phyloP scores from a whole-genome alignment of 2,329 filamentous ascomycete genomes.

The Pyricularia sp. region DNA sequence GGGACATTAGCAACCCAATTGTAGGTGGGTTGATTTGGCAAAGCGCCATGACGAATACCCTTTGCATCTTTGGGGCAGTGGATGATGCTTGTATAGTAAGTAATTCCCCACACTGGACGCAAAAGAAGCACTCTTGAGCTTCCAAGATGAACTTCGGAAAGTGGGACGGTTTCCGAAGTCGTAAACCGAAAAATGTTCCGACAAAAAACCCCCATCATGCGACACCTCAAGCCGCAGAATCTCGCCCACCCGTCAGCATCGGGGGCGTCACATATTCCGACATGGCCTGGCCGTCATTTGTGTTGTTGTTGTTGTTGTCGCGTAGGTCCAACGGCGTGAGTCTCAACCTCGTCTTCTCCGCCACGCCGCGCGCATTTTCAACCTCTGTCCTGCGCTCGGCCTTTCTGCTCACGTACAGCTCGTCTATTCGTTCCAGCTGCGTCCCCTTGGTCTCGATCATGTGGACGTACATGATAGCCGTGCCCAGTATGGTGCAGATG shows the following conservation, averaged over 20 bases:
- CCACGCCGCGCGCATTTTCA: neutral
- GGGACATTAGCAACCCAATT: neutral
- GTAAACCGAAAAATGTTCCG: neutral
- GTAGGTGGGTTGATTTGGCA: neutral
- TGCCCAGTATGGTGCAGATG: slow-evolving; percentile 22
- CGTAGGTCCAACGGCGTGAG: neutral
- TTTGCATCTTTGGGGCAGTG: too few species aligned
- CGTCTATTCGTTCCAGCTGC: slow-evolving; percentile 26
- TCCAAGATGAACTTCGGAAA: neutral
- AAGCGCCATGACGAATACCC: neutral
- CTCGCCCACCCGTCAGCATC: neutral
- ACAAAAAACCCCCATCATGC: neutral
- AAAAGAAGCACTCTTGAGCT: neutral
- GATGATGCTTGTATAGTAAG: too few species aligned
- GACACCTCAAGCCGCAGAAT: neutral
- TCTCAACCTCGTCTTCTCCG: neutral
- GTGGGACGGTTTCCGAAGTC: neutral
- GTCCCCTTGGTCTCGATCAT: slow-evolving; percentile 31
- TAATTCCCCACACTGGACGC: too few species aligned
- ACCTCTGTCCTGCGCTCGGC: neutral
- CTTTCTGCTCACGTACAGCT: slow-evolving; percentile 6
- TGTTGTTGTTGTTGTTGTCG: neutral
- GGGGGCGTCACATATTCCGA: neutral
- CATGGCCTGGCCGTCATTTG: neutral
- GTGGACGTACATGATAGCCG: slow-evolving; percentile 20